Base-by-base conservation (phyloP, 495 filamentous ascomycete species). In the Massariosphaeria phaeospora region DNA sequence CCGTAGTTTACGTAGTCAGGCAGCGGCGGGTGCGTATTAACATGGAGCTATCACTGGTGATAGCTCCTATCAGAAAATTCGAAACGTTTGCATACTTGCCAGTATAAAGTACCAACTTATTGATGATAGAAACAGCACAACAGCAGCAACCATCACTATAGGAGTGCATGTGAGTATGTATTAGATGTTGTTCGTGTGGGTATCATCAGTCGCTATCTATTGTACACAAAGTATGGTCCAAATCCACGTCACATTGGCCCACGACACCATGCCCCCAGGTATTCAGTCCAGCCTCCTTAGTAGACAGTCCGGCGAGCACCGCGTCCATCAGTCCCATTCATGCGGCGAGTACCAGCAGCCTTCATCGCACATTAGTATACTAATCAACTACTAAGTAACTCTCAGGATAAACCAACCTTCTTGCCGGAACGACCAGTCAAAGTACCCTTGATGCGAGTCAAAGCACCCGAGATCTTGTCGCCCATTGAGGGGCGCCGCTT, bases 241-340 rank as follows among this genome's bases (percentile, higher is more conserved):
- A 24, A 6, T 23, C 2, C 30, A 8, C 15, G 15, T 39, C 23
- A 2, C 12, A 2, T 10, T n/a, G 13, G n/a, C 15, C 17, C 26
- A 1, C 3, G n/a, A n/a, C n/a, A n/a, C n/a, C n/a, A n/a, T n/a
- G n/a, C n/a, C n/a, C n/a, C n/a, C n/a, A n/a, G n/a, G n/a, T n/a
- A n/a, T n/a, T n/a, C n/a, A n/a, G n/a, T n/a, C n/a, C n/a, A n/a
- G n/a, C n/a, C n/a, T n/a, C n/a, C 47, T 39, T 17, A 39, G 25
- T 45, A 44, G 26, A 49, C 40, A 15, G 12, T 13, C 8, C 35
- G 39, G 41, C 44, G 47, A 20, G 47, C 18, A 20, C 77, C 75
- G 5, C 80, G 75, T 12, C 84, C 84, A 67, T 87, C 84, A 29
- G 84, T 86, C 12, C 84, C 84, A 58, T 80, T 76, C 83, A 87